Percentiles rank a stretch among this genome's conserved stretches.
phyloP scores from a whole-genome alignment of 2,329 filamentous ascomycete genomes.

The Fusarium sp. region DNA sequence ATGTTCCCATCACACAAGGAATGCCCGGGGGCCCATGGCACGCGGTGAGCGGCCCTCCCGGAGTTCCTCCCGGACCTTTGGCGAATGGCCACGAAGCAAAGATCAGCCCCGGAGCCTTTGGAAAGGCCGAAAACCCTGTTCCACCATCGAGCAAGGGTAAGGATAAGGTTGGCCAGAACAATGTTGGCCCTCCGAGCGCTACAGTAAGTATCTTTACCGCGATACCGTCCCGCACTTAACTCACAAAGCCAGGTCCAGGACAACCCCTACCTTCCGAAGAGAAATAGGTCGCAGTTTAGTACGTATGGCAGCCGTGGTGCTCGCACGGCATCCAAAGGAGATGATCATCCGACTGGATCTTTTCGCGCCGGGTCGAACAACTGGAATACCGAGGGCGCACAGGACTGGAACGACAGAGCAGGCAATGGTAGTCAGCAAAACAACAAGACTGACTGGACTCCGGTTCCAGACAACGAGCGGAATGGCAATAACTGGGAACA shows the following conservation, averaged over 20 bases:
- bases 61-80: conserved; percentile 28
- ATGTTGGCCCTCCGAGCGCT: conserved; percentile 48
- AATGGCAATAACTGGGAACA: conserved; percentile 17
- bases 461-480: conserved; percentile 9
- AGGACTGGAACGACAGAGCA: conserved; percentile 29
- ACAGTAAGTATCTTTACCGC: conserved; percentile 33
- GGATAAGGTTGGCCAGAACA: conserved; percentile 48
- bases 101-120: conserved; percentile 10
- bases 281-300: conserved; percentile 34
- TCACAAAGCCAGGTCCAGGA: conserved; percentile 27
- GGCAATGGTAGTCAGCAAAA: conserved; percentile 23
- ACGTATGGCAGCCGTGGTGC: conserved; percentile 31
- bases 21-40: conserved; percentile 46
- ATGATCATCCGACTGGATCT: conserved; percentile 19
- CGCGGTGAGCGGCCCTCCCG: conserved; percentile 40
- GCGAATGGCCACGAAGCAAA: conserved; percentile 20
- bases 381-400: conserved; percentile 32
- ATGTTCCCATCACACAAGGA: conserved; percentile 52
- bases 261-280: conserved; percentile 50
- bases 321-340: conserved; percentile 32
- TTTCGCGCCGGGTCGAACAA: conserved; percentile 27
- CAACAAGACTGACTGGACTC: conserved; percentile 8
- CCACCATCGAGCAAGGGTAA: conserved; percentile 41
- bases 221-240: conserved; percentile 15
- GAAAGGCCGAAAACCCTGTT: conserved; percentile 20